phyloP scores from a whole-genome alignment of 2,329 filamentous ascomycete species.

The Sporothrix schenckii region DNA sequence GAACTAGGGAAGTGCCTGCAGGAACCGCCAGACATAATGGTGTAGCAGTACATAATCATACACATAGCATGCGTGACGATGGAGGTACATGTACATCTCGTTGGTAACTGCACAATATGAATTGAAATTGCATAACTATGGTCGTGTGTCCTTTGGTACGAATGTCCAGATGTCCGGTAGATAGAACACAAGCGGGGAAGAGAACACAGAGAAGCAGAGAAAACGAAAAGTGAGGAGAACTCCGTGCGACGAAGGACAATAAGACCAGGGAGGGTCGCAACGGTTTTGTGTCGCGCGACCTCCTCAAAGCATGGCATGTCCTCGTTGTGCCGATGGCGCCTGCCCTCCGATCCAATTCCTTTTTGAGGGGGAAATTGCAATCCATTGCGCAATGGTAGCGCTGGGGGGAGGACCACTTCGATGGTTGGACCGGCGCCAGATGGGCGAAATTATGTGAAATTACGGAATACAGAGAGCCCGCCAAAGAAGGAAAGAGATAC shows the following conservation, averaged over 20 bases:
- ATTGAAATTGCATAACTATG: conserved; percentile 4
- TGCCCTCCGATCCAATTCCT: conserved; percentile 1
- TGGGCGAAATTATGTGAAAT: conserved; percentile 16
- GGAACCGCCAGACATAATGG: not conserved
- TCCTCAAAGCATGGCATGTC: not conserved
- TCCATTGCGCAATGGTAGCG: conserved; percentile 21
- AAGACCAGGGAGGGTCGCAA: not conserved
- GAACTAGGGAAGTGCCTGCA: conserved; percentile 23
- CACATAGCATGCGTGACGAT: not conserved
- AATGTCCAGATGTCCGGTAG: too few relatives aligned
- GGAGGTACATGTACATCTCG: not conserved
- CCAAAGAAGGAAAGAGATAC: conserved; percentile 12
- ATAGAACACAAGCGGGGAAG: not conserved
- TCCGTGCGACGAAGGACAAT: not conserved
- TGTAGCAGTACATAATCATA: not conserved
- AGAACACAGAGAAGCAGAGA: not conserved
- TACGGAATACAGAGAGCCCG: not conserved
- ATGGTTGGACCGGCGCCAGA: not conserved
- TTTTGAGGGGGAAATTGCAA: conserved; percentile 25
- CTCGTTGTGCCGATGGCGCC: conserved; percentile 10
- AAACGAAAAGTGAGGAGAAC: not conserved
- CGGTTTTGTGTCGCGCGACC: conserved; percentile 19
- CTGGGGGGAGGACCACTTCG: not conserved
- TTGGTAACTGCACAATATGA: not conserved
- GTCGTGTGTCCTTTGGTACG: not conserved